Conservation (phyloP, 2,329 filamentous ascomycete species). For the Exophiala phaeomuriformis region DNA sequence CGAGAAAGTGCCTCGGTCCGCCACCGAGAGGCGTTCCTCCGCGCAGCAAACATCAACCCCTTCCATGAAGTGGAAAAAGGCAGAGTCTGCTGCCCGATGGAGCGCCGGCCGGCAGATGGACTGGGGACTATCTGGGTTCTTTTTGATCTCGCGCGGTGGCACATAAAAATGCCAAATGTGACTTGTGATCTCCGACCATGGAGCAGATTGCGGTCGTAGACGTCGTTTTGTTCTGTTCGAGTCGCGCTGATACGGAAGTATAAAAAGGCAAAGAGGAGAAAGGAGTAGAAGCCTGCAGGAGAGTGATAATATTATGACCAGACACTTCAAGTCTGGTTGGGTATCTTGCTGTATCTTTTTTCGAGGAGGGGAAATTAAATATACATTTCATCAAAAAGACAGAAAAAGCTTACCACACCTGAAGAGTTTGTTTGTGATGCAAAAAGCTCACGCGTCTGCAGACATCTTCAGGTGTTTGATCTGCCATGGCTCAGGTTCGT, state of each 20-base stretch:
- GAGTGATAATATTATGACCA: too few relatives aligned
- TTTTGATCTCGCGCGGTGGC: slow-evolving; percentile 46
- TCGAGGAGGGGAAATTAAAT: slow-evolving; percentile 23
- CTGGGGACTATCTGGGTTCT: not conserved
- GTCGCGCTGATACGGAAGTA: slow-evolving; percentile 37
- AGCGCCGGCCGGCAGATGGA: slow-evolving; percentile 1
- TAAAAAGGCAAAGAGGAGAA: not conserved
- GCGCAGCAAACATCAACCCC: slow-evolving; percentile 17
- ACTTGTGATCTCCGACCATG: slow-evolving; percentile 49
- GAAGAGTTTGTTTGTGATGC: not conserved
- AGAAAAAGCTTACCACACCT: slow-evolving; percentile 4
- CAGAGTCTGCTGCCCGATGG: too few relatives aligned
- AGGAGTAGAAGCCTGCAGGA: not conserved
- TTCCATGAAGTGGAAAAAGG: too few relatives aligned
- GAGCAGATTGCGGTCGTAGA: slow-evolving; percentile 40
- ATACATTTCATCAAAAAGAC: slow-evolving; percentile 6
- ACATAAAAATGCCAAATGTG: slow-evolving; percentile 25
- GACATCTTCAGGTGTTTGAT: slow-evolving; percentile 23
- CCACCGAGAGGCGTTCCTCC: not conserved
- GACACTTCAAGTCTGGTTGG: not conserved
- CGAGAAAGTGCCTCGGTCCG: too few relatives aligned
- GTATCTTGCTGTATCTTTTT: slow-evolving; percentile 10
- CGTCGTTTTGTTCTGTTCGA: slow-evolving; percentile 45
- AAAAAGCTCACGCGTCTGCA: slow-evolving; percentile 1
- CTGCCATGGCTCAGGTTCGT: slow-evolving; percentile 19